Conservation (phyloP, 306 rosid genomes). For the Cicer arietinum region DNA sequence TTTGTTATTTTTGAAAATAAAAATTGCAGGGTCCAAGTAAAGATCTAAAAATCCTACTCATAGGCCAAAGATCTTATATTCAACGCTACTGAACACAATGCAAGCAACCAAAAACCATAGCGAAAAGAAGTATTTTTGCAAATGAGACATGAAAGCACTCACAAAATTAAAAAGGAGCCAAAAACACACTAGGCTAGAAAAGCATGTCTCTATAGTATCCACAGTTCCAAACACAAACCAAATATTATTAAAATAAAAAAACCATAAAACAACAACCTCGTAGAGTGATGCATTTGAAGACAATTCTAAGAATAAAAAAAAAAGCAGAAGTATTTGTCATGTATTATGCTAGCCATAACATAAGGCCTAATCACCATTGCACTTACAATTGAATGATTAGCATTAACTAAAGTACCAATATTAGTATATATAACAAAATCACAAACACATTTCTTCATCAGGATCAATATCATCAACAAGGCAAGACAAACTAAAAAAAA, state of each 20-base stretch:
- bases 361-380: constrained; percentile 23
- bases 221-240: not conserved
- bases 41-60: too few species aligned
- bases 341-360: not conserved
- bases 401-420: not conserved
- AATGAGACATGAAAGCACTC: constrained; percentile 14
- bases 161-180: not conserved
- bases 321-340: constrained; percentile 28
- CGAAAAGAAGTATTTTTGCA: not conserved
- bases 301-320: constrained; percentile 15
- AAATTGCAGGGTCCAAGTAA: too few species aligned
- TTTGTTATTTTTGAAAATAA: too few species aligned
- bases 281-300: constrained; percentile 28
- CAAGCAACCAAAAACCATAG: constrained; percentile 18
- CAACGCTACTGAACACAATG: not conserved
- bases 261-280: constrained; percentile 11
- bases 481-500: constrained; percentile 19
- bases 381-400: constrained; percentile 21
- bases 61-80: not conserved
- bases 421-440: constrained; percentile 7
- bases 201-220: constrained; percentile 14
- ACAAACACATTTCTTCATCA: constrained; percentile 30
- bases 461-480: constrained; percentile 43
- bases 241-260: constrained; percentile 2
- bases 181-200: constrained; percentile 14